Conservation (phyloP, 495 filamentous ascomycete species). For the Glonium stellatum region DNA sequence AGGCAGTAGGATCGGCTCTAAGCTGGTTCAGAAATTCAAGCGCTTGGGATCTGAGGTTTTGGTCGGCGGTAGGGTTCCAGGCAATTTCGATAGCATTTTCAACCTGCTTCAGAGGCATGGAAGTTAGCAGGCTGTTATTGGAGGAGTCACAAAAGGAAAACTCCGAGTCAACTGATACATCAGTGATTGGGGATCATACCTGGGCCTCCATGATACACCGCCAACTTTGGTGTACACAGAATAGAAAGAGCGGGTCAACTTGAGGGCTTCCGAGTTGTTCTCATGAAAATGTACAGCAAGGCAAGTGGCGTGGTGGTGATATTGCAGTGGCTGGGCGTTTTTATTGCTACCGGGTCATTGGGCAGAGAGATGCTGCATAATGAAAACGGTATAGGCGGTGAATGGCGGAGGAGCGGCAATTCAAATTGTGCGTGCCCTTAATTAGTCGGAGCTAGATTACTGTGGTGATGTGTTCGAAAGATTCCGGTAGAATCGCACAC, state of each 20-base stretch:
- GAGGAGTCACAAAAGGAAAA: not conserved
- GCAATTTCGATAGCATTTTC: constrained; percentile 89
- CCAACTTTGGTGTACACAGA: constrained; percentile 14
- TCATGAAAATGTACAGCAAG: constrained; percentile 12
- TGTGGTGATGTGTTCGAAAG: not conserved
- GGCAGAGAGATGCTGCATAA: constrained; percentile 17
- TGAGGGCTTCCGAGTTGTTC: not conserved
- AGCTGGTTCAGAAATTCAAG: constrained; percentile 81
- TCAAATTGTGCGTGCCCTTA: constrained; percentile 4
- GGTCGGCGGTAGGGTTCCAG: constrained; percentile 67
- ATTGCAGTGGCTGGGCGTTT: not conserved
- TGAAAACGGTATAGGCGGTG: constrained; percentile 20
- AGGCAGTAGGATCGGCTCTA: constrained; percentile 67
- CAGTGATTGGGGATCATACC: constrained; percentile 7
- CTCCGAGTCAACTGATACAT: not conserved
- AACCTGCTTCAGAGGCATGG: constrained; percentile 48
- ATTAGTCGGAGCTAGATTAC: not conserved
- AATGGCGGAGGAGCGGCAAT: constrained; percentile 9
- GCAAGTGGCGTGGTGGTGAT: constrained; percentile 10
- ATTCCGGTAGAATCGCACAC: not conserved
- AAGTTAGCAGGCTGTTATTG: not conserved
- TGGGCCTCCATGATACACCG: constrained; percentile 28
- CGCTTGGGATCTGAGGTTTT: constrained; percentile 71
- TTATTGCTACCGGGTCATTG: constrained; percentile 27
- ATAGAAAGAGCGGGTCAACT: not conserved